Percentiles rank a stretch among this genome's conserved stretches.
Evolutionary conservation across 768 basidiomycete species (phyloP).

Genomic region (Ramaria rubella): DNA sequence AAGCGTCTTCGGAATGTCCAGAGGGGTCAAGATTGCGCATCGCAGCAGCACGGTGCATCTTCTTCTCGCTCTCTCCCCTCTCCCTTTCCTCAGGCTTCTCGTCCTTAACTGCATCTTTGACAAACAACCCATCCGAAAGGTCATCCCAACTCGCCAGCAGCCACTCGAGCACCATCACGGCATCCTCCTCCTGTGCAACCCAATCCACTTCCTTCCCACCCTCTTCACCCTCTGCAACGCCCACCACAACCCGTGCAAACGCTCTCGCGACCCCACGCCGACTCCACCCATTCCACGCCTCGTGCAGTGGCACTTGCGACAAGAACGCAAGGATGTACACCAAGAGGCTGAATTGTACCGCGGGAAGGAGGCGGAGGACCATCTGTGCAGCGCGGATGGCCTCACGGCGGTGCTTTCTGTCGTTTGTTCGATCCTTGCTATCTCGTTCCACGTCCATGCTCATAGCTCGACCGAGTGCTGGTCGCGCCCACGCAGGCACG

Average conservation of each 20-base stretch:
- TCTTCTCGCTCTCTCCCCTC: background rate
- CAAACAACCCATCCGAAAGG: background rate
- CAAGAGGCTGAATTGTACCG: constrained; percentile 34
- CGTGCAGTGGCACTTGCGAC: constrained; percentile 40
- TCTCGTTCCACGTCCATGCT: background rate
- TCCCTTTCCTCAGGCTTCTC: background rate
- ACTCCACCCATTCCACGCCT: constrained; percentile 39
- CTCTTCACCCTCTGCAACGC: constrained; percentile 56
- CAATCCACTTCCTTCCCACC: constrained; percentile 50
- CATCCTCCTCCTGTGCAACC: constrained; percentile 45
- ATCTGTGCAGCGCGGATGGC: constrained; percentile 38
- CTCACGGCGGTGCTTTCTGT: constrained; percentile 21
- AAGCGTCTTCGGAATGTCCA: background rate
- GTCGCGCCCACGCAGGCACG: background rate
- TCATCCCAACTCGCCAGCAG: background rate
- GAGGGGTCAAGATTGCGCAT: background rate
- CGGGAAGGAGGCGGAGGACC: constrained; percentile 45
- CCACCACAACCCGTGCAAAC: constrained; percentile 22
- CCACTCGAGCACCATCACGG: constrained; percentile 22
- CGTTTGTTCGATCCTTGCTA: background rate
- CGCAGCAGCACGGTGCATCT: background rate
- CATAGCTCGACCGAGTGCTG: background rate
- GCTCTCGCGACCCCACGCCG: constrained; percentile 57
- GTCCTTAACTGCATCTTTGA: background rate
- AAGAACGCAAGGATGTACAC: constrained; percentile 43